phyloP scores from a whole-genome alignment of 2,329 filamentous ascomycete species.

The Aspergillus jensenii region DNA sequence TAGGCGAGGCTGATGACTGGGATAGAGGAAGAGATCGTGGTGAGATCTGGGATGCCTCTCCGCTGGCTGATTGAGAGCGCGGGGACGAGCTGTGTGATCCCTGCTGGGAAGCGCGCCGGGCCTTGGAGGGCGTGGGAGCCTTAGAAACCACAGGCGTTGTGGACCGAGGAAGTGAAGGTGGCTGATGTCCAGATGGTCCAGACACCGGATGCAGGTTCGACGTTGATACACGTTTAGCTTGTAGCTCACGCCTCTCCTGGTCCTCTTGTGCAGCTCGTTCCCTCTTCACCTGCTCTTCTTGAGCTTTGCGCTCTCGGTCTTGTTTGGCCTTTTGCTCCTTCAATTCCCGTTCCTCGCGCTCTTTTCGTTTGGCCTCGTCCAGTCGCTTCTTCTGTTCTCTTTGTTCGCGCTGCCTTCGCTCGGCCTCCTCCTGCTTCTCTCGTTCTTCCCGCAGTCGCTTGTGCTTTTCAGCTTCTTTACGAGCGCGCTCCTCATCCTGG shows the following conservation, averaged over 20 bases:
- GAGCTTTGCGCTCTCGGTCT: constrained; percentile 59
- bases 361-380: constrained; percentile 72
- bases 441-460: constrained; percentile 79
- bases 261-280: constrained; percentile 52
- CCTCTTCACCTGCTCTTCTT: constrained; percentile 51
- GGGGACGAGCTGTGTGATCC: constrained; percentile 69
- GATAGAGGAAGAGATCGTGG: constrained; percentile 62
- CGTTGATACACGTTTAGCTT: constrained; percentile 57
- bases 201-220: constrained; percentile 55
- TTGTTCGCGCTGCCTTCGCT: constrained; percentile 77
- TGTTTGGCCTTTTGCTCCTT: constrained; percentile 68
- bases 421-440: constrained; percentile 79
- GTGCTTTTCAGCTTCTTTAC: constrained; percentile 82
- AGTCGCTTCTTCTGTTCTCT: constrained; percentile 77
- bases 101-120: constrained; percentile 77
- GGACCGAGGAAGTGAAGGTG: constrained; percentile 76
- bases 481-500: constrained; percentile 81
- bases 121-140: constrained; percentile 73
- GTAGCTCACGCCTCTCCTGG: constrained; percentile 37
- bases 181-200: constrained; percentile 48
- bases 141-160: constrained; percentile 82
- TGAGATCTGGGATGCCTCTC: constrained; percentile 65
- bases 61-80: constrained; percentile 47
- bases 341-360: constrained; percentile 59
- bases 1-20: constrained; percentile 65